Evolutionary conservation across 2,329 filamentous ascomycete genomes (phyloP), one percentile per base, ranked within the genome.

Genomic region (Stagonosporopsis rhizophila): DNA sequence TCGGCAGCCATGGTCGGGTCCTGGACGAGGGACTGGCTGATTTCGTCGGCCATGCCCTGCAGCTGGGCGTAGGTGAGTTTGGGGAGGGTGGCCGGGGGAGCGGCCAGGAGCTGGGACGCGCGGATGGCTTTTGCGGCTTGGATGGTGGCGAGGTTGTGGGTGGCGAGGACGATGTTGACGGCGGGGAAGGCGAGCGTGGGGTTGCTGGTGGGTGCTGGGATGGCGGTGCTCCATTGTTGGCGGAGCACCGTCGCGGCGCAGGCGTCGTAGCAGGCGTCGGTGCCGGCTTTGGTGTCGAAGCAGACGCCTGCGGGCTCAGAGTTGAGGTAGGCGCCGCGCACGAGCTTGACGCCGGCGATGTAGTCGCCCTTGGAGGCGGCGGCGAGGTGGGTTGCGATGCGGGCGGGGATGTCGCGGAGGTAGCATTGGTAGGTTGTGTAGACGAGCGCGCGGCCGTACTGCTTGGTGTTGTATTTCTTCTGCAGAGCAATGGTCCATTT

Each of bases 41-140:
- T 87, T 72, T 97, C 93, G 66, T 98, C 94, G 1, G 94, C 94
- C 94, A 98, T 98, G 37, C 94, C 93, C 79, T 94, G 90, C 1
- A 97, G 84, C 78, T 97, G 93, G 2, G 90, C 90, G 74, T 91
- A 92, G 0, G 78, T 76, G 9, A 86, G 75, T 2, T 66, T 60
- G 0, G 70, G 71, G 1, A 73, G 64, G 1, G 57, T 38, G 17
- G 60, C 48, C 37, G 58, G 81, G 58, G 37, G 75, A 70, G 4
- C 68, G 70, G 55, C 44, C 28, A 39, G 66, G 62, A 25, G 63
- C 45, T 85, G 82, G 19, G 77, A 62, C 40, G 80, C 77, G 47
- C 83, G 81, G 9, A 85, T 75, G 6, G 73, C 67, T 52, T 82
- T 80, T 1, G 84, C 84, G 32, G 78, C 78, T 30, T 77, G 64